Conservation (phyloP, 257 asterid species). For the Leptodermis oblonga region DNA sequence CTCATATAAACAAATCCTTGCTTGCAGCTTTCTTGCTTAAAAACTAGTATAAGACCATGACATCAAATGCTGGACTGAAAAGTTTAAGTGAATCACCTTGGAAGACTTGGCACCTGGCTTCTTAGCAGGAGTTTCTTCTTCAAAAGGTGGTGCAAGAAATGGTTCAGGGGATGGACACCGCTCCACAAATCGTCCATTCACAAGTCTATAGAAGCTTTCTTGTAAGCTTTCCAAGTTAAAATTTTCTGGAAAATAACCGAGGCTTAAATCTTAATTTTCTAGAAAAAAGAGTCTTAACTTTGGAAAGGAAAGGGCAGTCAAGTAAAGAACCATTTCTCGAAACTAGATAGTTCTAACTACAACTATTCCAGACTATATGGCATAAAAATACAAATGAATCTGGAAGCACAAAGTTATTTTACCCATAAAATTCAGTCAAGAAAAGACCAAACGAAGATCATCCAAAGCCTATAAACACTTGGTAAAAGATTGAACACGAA, state of each 20-base stretch:
- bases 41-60: not conserved
- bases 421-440: not conserved
- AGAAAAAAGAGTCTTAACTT: not conserved
- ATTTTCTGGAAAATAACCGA: constrained; percentile 42
- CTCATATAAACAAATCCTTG: not conserved
- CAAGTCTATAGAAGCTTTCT: constrained; percentile 58
- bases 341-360: not conserved
- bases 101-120: constrained; percentile 44
- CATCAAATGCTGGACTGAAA: not conserved
- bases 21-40: not conserved
- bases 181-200: constrained; percentile 65
- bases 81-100: constrained; percentile 41
- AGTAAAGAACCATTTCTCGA: not conserved
- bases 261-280: not conserved
- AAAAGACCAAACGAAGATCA: not conserved
- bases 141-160: constrained; percentile 50
- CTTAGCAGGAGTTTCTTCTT: constrained; percentile 44
- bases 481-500: not conserved
- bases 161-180: constrained; percentile 92
- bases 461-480: not conserved
- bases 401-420: not conserved
- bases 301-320: too few species aligned
- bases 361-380: not conserved
- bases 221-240: constrained; percentile 32
- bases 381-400: not conserved